phyloP scores from a whole-genome alignment of 2,329 filamentous ascomycete species.

The Annulohypoxylon truncatum region DNA sequence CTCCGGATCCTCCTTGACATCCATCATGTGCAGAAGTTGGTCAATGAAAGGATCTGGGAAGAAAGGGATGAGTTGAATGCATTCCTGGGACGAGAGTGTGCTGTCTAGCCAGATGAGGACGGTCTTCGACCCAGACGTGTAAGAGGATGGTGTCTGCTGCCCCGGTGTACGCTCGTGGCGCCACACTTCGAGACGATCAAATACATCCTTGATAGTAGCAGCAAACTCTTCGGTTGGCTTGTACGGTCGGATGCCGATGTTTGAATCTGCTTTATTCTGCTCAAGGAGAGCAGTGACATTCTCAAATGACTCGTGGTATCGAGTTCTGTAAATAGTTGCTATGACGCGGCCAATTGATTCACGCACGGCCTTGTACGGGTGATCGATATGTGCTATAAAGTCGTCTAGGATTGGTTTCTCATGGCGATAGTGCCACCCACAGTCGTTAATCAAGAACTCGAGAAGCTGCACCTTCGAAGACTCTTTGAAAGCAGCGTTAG shows the following conservation, averaged over 20 bases:
- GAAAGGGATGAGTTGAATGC: slow-evolving; percentile 88
- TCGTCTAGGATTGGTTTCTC: slow-evolving; percentile 89
- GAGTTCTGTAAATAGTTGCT: slow-evolving; percentile 86
- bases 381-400: slow-evolving; percentile 91
- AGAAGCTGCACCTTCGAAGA: slow-evolving; percentile 94
- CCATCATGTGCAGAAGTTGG: slow-evolving; percentile 99
- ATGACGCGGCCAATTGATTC: slow-evolving; percentile 94
- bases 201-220: slow-evolving; percentile 77
- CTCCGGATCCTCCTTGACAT: slow-evolving; percentile 98
- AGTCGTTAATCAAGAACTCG: slow-evolving; percentile 86
- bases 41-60: slow-evolving; percentile 92
- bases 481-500: slow-evolving; percentile 98
- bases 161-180: slow-evolving; percentile 84
- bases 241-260: slow-evolving; percentile 87
- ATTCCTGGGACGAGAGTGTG: slow-evolving; percentile 91
- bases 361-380: slow-evolving; percentile 96
- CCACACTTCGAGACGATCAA: slow-evolving; percentile 86
- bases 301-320: slow-evolving; percentile 93
- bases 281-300: slow-evolving; percentile 81
- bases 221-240: slow-evolving; percentile 79
- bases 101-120: slow-evolving; percentile 95
- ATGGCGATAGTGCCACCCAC: slow-evolving; percentile 95
- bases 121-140: slow-evolving; percentile 96
- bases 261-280: slow-evolving; percentile 81
- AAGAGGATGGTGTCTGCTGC: slow-evolving; percentile 91